Evolutionary conservation across 1,139 yeast species (phyloP), one percentile per base, ranked within the genome.

Genomic region (Scheffersomyces parashehatae): DNA sequence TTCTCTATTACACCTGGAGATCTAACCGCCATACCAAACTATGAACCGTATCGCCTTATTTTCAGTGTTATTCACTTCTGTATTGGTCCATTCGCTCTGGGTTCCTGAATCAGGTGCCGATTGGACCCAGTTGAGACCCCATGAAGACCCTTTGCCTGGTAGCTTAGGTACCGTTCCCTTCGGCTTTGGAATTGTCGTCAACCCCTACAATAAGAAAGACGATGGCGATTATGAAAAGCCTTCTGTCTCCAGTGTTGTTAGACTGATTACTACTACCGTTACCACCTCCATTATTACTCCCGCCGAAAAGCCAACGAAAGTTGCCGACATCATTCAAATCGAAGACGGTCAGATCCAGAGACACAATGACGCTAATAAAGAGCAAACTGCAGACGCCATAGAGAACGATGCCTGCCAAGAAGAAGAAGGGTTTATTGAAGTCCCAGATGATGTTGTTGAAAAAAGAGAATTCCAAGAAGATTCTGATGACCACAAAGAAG

Each of bases 181-280:
- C 42, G 46, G 53, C 6, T 68, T 70, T 53, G 75, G 75, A 1
- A 52, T 70, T 38, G 67, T 65, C 28, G 73, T 68, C n/a, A 60
- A 57, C 36, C 65, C 66, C 2, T 56, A 52, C 41, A 42, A 42
- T 5, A 35, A 53, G 6, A 54, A 55, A 39, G 59, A 60, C 5
- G 57, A 46, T 24, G 53, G 51, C 2, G 44, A 41, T 3, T 48
- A 40, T 35, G 43, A 46, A 16, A 52, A 42, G 33, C 59, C 60
- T 13, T 43, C 40, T 4, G 40, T 38, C 28, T 24, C 47, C 29
- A 40, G 45, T 28, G 41, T 54, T 40, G 52, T 52, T 14, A 52
- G 62, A 42, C 48, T 55, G 3, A 28, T 52, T 15, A 60, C 64
- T 10, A 47, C 54, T 6, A 56, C 56, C 24, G 41, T 50, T 39